Percentiles rank a stretch among this genome's conserved stretches.
phyloP scores from a whole-genome alignment of 176 grass and related monocot species.

The Canna indica region DNA sequence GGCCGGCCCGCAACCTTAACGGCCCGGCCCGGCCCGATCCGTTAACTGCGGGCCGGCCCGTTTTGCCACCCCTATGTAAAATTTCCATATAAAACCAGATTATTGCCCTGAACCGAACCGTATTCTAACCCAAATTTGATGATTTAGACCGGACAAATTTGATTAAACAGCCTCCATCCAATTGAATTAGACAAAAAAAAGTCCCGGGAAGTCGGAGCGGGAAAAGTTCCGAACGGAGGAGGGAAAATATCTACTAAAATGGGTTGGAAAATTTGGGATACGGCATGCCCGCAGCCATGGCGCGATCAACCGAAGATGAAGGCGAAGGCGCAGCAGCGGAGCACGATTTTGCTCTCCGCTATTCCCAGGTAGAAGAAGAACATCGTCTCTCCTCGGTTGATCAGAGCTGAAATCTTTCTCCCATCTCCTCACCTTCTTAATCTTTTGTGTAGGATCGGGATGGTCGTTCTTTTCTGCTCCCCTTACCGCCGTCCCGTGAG shows the following conservation, averaged over 20 bases:
- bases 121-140: too few relatives aligned
- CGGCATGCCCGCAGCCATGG: not conserved
- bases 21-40: too few relatives aligned
- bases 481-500: conserved; percentile 58
- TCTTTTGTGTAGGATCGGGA: conserved; percentile 21
- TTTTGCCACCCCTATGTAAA: too few relatives aligned
- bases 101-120: too few relatives aligned
- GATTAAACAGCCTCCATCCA: too few relatives aligned
- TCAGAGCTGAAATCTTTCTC: not conserved
- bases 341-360: not conserved
- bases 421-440: too few relatives aligned
- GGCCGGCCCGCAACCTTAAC: too few relatives aligned
- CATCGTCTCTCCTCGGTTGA: not conserved
- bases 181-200: not conserved
- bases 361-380: not conserved
- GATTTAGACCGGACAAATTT: too few relatives aligned
- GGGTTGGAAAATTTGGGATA: not conserved
- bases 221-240: conserved; percentile 2
- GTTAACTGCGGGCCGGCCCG: too few relatives aligned
- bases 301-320: not conserved
- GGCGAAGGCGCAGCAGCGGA: not conserved
- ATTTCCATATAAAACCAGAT: too few relatives aligned
- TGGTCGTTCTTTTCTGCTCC: conserved; percentile 17
- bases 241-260: not conserved
- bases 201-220: not conserved